These are phyloP conservation scores for Prunus armeniaca DNA, from an alignment of 306 rosid species.

Conservation along the genomic window DNA sequence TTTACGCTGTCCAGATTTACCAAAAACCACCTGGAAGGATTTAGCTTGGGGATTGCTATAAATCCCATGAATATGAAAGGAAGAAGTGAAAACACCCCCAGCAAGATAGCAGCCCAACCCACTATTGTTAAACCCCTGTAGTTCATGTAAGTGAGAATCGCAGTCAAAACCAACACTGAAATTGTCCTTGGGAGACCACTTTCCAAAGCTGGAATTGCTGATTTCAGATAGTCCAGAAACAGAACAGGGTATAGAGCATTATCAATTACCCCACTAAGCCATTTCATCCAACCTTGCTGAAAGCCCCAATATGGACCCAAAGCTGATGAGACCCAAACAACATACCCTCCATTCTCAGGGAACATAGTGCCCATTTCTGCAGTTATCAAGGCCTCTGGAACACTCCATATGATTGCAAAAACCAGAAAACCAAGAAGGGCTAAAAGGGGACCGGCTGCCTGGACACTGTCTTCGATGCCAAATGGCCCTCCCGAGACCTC, in stretches of 20 bases:
- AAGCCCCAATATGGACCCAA: conserved; percentile 69
- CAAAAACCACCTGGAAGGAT: conserved; percentile 51
- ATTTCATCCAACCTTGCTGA: conserved; percentile 72
- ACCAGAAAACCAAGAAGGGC: conserved; percentile 51
- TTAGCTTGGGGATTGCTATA: conserved; percentile 45
- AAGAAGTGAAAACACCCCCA: conserved; percentile 62
- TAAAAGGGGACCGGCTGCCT: conserved; percentile 61
- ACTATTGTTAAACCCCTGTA: conserved; percentile 65
- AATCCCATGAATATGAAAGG: conserved; percentile 64
- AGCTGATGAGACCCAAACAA: conserved; percentile 69
- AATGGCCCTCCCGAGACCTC: conserved; percentile 76
- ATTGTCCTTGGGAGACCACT: conserved; percentile 44
- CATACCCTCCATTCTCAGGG: conserved; percentile 71
- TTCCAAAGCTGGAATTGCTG: conserved; percentile 50
- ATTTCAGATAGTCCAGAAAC: conserved; percentile 59
- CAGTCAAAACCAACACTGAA: conserved; percentile 39
- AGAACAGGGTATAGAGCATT: conserved; percentile 63
- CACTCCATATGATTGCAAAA: conserved; percentile 60
- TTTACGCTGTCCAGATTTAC: conserved; percentile 41
- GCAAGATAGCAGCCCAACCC: conserved; percentile 52
- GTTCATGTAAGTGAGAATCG: conserved; percentile 55
- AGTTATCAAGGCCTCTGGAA: conserved; percentile 66
- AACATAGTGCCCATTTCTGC: conserved; percentile 71
- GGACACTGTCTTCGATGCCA: conserved; percentile 60
- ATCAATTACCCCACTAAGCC: conserved; percentile 73